Evolutionary conservation across 345 rosid species (phyloP), one percentile per base, ranked within the genome.

Genomic region (Lepidium aucheri): DNA sequence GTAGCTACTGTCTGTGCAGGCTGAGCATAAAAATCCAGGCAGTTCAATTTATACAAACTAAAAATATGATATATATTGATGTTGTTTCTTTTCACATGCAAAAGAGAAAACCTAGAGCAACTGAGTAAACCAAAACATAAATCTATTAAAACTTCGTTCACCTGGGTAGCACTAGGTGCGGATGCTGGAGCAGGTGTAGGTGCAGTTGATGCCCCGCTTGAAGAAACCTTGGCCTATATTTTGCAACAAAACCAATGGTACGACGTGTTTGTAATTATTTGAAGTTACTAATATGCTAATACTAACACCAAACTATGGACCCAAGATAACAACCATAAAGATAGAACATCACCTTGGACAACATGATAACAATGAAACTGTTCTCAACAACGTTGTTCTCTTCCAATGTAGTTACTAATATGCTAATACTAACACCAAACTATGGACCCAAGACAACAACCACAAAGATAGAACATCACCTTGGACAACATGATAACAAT

Each of bases 291-390:
- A n/a, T n/a, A n/a, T n/a, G n/a, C n/a, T n/a, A n/a, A n/a, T n/a
- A n/a, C n/a, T 20, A 20, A 20, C 22, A 20, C 1, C 1, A 20
- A 20, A 20, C 22, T 20, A 2, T 1, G 22, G 22, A 20, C 22
- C 22, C 16, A 13, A 61, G 44, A n/a, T 24, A 51, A 50, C 34
- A 56, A 64, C 16, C 4, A 64, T 16, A 17, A n/a, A 4, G 22
- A 43, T 16, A 63, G 12, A 42, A 41, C 35, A 26, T 57, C 38
- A 85, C 98, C 95, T 92, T 92, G 4, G 88, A 68, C 72, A 87
- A 59, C 98, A 93, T 93, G 63, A 93, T 77, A 20, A 93, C 98
- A 67, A 89, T 69, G 84, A 89, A 93, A 74, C 85, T 86, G 69
- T 87, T 85, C 80, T 89, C 97, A 20, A 74, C 77, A 38, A 93